A percentile compares a stretch with the other conserved stretches of the same genome.
phyloP scores from a whole-genome alignment of 73 alveolate genomes.

The Symbiodinium natans region DNA sequence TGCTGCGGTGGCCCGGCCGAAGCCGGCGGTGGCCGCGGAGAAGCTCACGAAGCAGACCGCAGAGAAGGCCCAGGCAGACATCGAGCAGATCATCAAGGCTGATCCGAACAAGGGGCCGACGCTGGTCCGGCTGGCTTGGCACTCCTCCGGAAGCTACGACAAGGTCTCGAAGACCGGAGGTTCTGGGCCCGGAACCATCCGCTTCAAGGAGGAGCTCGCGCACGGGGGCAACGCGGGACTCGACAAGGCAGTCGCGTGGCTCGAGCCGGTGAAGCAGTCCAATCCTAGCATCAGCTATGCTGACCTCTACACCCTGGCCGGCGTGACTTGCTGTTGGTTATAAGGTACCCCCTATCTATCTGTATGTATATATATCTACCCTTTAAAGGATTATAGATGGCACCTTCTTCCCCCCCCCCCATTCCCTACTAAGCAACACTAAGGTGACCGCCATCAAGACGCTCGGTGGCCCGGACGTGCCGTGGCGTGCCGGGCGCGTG shows the following conservation, averaged over 20 bases:
- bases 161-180: conserved; percentile 15
- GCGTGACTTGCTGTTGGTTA: too few species aligned
- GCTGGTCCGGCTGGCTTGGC: conserved; percentile 11
- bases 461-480: conserved; percentile 28
- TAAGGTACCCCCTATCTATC: background rate
- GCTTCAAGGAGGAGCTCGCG: background rate
- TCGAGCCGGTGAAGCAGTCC: conserved; percentile 25
- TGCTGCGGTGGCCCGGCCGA: conserved; percentile 2
- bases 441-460: background rate
- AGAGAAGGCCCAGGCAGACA: conserved; percentile 12
- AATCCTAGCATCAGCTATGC: conserved; percentile 7
- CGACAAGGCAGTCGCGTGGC: background rate
- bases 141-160: background rate
- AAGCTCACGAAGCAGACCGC: conserved; percentile 6
- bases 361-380: too few species aligned
- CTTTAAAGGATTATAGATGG: background rate
- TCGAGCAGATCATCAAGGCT: conserved; percentile 17
- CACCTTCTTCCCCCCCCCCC: background rate
- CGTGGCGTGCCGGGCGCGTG: background rate
- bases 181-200: conserved; percentile 11
- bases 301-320: conserved; percentile 27
- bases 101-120: conserved; percentile 9
- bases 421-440: background rate
- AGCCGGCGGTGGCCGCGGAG: conserved; percentile 5
- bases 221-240: conserved; percentile 22